Base-by-base conservation (phyloP, 2,329 filamentous ascomycete species). In the Sporothrix dimorphospora region DNA sequence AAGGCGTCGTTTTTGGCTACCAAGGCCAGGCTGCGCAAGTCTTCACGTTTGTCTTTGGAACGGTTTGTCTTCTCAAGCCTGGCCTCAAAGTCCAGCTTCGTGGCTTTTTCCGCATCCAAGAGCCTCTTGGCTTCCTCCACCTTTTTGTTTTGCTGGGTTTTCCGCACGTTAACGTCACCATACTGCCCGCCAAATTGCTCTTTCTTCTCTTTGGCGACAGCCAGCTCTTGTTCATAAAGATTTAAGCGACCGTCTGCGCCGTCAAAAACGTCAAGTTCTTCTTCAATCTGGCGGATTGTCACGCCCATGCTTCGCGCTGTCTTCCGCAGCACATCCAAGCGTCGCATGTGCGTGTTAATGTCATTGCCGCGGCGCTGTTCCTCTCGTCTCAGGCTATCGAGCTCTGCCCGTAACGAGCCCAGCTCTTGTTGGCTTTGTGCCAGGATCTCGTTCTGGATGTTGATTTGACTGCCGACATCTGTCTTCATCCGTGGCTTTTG, bases 401-500 rank as follows among this genome's bases (percentile, higher is more conserved):
- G 80, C 66, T 86, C 83, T 38, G 82, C 79, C 71, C 87, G 84
- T 5, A 91, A 80, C 1, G 85, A 83, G 2, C 81, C 80, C 63
- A 89, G 79, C 72, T 92, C 88, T 6, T 81, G 78, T 69, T 86
- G 84, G 3, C 92, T 83, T 49, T 89, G 85, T 34, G 85, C 81
- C 3, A 88, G 74, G 4, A 82, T 81, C 34, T 88, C 84, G 72
- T 82, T 82, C 59, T 86, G 84, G 16, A 86, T 80, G 7, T 79
- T 78, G 53, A 94, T 86, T 77, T 93, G 91, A 21, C 87, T 87
- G 72, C 88, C 91, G 34, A 88, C 84, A 78, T 97, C 92, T 0
- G 92, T 91, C 78, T 91, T 91, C 89, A 97, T 97, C n/a, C 94
- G 89, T 30, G 91, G 85, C 11, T 81, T 82, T 51, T 87, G 84